These are phyloP conservation scores for Mortierella sp. DNA, from an alignment of 371 early-diverging fungal genomes.

Conservation along the genomic window DNA sequence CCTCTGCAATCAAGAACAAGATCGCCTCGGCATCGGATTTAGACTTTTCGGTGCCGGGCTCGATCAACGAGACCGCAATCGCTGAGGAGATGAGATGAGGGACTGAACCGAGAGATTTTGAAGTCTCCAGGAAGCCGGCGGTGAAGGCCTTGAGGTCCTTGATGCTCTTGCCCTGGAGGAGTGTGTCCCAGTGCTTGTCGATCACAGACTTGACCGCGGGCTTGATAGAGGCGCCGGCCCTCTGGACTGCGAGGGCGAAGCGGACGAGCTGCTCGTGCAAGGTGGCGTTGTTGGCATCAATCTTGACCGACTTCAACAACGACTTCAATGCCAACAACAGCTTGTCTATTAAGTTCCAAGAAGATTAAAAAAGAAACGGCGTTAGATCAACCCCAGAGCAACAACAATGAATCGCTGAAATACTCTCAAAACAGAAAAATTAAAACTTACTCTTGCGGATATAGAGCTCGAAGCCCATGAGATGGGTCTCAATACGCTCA, in stretches of 20 bases:
- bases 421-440: background rate
- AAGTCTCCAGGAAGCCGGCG: slow-evolving; percentile 36
- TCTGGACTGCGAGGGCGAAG: slow-evolving; percentile 65
- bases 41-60: slow-evolving; percentile 25
- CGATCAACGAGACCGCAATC: slow-evolving; percentile 52
- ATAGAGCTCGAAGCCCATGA: slow-evolving; percentile 83
- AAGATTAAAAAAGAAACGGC: background rate
- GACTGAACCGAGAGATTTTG: slow-evolving; percentile 52
- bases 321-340: slow-evolving; percentile 80
- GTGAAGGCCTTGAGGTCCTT: slow-evolving; percentile 31
- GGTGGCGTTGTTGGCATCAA: slow-evolving; percentile 65
- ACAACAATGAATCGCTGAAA: background rate
- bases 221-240: slow-evolving; percentile 27
- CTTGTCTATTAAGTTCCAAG: slow-evolving; percentile 62
- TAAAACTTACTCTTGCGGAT: slow-evolving; percentile 72
- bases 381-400: no score
- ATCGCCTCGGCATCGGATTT: slow-evolving; percentile 56
- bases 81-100: slow-evolving; percentile 61
- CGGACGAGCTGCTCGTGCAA: slow-evolving; percentile 68
- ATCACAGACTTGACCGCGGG: slow-evolving; percentile 38
- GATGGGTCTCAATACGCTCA: slow-evolving; percentile 72
- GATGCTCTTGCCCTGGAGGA: slow-evolving; percentile 30
- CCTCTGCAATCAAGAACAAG: slow-evolving; percentile 41
- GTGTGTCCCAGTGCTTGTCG: slow-evolving; percentile 51
- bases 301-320: slow-evolving; percentile 69